Percentiles rank a stretch among this genome's conserved stretches.
Conservation (phyloP, 2,329 filamentous ascomycete species). For the Verruconis gallopava region DNA sequence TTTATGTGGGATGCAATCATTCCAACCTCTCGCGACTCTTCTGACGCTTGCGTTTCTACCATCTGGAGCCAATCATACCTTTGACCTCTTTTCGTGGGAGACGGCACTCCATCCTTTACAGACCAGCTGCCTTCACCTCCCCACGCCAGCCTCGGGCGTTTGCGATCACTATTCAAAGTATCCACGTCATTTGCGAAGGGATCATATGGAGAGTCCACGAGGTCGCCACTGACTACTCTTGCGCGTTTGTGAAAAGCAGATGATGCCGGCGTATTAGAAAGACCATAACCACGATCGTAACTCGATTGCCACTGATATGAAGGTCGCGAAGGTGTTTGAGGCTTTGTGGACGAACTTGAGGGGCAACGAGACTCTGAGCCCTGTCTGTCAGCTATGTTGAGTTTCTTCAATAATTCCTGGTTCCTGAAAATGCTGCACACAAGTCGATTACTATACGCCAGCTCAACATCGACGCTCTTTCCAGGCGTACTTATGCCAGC, state of each 20-base stretch:
- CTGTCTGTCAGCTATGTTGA: constrained; percentile 38
- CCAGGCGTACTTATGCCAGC: constrained; percentile 40
- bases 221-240: constrained; percentile 54
- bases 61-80: constrained; percentile 1
- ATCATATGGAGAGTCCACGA: constrained; percentile 52
- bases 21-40: no score
- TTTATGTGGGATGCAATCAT: no score
- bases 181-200: constrained; percentile 48
- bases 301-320: background rate
- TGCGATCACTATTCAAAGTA: constrained; percentile 43
- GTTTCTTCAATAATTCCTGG: constrained; percentile 32
- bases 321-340: background rate
- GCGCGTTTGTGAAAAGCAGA: constrained; percentile 40
- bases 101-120: constrained; percentile 58
- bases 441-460: constrained; percentile 33
- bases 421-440: constrained; percentile 25
- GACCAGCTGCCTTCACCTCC: constrained; percentile 60
- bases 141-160: constrained; percentile 55
- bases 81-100: constrained; percentile 43
- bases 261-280: constrained; percentile 1
- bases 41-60: constrained; percentile 5
- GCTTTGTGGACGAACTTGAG: constrained; percentile 14
- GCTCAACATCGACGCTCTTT: constrained; percentile 44
- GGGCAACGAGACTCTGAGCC: background rate
- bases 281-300: constrained; percentile 1